These are phyloP conservation scores for Phytopythium mirpurense DNA, from an alignment of 352 stramenopile genomes.

Conservation along the genomic window DNA sequence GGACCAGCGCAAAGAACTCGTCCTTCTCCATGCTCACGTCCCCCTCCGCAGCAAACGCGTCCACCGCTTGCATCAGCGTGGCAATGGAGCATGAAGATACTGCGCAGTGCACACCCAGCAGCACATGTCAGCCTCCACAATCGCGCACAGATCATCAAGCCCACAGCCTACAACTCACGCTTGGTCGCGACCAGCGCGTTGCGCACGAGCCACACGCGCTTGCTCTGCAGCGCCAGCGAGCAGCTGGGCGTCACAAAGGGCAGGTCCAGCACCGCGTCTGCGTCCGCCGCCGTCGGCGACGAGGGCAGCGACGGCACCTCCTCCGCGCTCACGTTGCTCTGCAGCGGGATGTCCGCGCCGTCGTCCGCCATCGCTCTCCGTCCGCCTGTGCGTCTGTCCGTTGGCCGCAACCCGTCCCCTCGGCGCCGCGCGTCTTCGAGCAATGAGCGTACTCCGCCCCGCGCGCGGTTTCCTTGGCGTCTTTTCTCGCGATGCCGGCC, in stretches of 20 bases:
- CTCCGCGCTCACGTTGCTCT: slow-evolving; percentile 46
- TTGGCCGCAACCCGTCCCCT: too few species aligned
- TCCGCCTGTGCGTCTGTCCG: neutral
- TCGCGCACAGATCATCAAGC: neutral
- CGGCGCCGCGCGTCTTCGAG: neutral
- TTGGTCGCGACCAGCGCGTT: slow-evolving; percentile 72
- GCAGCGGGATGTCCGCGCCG: slow-evolving; percentile 30
- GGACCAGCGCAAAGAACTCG: slow-evolving; percentile 59
- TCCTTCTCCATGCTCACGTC: slow-evolving; percentile 32
- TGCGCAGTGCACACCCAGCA: slow-evolving; percentile 4
- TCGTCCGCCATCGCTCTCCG: slow-evolving; percentile 7
- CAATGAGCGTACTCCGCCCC: neutral
- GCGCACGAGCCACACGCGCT: slow-evolving; percentile 54
- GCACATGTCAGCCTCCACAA: neutral
- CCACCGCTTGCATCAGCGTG: slow-evolving; percentile 27
- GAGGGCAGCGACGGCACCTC: slow-evolving; percentile 48
- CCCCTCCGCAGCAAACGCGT: slow-evolving; percentile 19
- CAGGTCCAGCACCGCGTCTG: slow-evolving; percentile 43
- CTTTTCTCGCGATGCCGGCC: neutral
- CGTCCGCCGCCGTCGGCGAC: slow-evolving; percentile 36
- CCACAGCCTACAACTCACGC: slow-evolving; percentile 11
- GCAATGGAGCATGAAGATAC: slow-evolving; percentile 41
- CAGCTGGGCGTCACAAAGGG: slow-evolving; percentile 53
- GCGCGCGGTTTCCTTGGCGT: neutral
- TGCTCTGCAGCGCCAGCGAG: slow-evolving; percentile 64